Evolutionary conservation across 139 green algal genomes (phyloP), one percentile per base, ranked within the genome.

Genomic region (Mesotaenium endlicherianum): DNA sequence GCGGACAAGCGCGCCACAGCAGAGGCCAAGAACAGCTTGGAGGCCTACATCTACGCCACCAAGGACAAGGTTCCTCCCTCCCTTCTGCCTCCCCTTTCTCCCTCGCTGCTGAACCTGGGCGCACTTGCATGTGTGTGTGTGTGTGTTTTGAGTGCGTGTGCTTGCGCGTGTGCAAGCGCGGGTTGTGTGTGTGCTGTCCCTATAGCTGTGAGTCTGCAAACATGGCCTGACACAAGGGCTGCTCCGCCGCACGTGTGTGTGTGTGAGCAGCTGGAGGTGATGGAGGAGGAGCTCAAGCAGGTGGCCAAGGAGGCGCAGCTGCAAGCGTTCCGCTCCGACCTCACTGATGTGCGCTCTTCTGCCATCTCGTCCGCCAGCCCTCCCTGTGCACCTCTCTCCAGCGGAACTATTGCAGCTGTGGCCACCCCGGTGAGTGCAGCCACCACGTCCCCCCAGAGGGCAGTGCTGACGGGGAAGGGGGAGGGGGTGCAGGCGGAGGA

Each of bases 21-120:
- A 38, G 81, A 87, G 75, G 81, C 81, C 14, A 87, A 87, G 81
- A 87, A 87, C 81, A 86, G 74, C n/a, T 38, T 87, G 1, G 81
- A 87, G 60, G 53, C 81, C 1, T 87, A 84, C 38, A 87, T 87
- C 40, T 85, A 77, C 40, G 30, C 36, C 1, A 87, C 58, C 43
- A 84, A 77, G 81, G 72, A 84, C 20, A 84, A 87, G 72, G 81
- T 84, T 8, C 31, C 50, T 20, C 50, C 50, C 20, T 26, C 26
- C 50, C 50, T 20, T 34, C 50, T 64, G 50, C 50, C 26, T 26
- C 50, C 20, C 26, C 50, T 64, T 26, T 64, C 50, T 64, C 50
- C 50, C 50, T 64, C 50, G 20, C 50, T 64, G 20, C n/a, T n/a
- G n/a, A n/a, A n/a, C n/a, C n/a, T n/a, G n/a, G n/a, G n/a, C n/a